phyloP scores from a whole-genome alignment of 2,329 filamentous ascomycete species.

The Colletotrichum theobromicola region DNA sequence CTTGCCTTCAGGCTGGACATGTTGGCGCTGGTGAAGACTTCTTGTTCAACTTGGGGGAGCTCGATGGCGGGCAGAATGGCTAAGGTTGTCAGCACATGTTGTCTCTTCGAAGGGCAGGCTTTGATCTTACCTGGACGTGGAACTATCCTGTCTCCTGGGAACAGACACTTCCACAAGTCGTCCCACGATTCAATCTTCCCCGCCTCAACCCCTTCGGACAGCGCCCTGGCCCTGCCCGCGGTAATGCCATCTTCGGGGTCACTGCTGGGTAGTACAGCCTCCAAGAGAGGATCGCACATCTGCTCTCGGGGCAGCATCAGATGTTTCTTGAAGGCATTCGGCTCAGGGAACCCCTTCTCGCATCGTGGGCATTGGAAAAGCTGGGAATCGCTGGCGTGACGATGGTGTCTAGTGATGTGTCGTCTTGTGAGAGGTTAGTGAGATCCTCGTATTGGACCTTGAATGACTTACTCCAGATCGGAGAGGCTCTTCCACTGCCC shows the following conservation, averaged over 20 bases:
- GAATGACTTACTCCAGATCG: slow-evolving; percentile 29
- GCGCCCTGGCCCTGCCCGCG: neutral
- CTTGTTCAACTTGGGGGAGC: slow-evolving; percentile 14
- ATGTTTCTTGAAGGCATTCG: slow-evolving; percentile 42
- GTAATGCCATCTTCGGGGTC: slow-evolving; percentile 11
- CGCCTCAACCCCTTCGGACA: neutral
- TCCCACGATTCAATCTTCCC: neutral
- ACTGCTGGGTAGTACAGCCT: neutral
- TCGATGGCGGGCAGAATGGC: slow-evolving; percentile 6
- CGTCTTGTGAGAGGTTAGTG: slow-evolving; percentile 28
- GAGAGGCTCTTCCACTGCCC: slow-evolving; percentile 45
- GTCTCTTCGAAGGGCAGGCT: rapidly evolving
- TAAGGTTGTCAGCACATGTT: neutral
- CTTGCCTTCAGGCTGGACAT: slow-evolving; percentile 11
- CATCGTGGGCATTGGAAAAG: slow-evolving; percentile 45
- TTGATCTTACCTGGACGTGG: slow-evolving; percentile 3
- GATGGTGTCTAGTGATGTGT: slow-evolving; percentile 48
- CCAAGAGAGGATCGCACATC: slow-evolving; percentile 37
- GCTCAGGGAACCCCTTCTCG: slow-evolving; percentile 40
- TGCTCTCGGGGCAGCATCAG: slow-evolving; percentile 43
- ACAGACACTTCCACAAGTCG: slow-evolving; percentile 8
- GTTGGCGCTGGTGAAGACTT: slow-evolving; percentile 12
- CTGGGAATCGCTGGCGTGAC: slow-evolving; percentile 38
- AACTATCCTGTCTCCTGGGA: neutral
- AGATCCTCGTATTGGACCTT: rapidly evolving